phyloP scores from a whole-genome alignment of 352 stramenopile genomes.

The Peronospora destructor region DNA sequence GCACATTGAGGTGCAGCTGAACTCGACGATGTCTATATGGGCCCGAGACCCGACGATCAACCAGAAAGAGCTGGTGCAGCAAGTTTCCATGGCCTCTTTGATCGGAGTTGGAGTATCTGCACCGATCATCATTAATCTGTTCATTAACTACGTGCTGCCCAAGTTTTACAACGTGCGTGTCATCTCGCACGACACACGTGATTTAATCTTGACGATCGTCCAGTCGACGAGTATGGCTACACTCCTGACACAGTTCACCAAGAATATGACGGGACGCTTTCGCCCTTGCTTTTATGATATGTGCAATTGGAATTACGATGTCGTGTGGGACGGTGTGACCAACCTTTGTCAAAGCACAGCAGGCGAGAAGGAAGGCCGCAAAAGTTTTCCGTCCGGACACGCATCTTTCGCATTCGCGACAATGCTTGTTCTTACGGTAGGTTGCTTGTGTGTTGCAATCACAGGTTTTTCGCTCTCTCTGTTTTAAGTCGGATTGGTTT shows the following conservation, averaged over 20 bases:
- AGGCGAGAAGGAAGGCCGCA: slow-evolving; percentile 67
- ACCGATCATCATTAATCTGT: slow-evolving; percentile 48
- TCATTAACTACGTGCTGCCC: slow-evolving; percentile 59
- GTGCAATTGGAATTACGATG: slow-evolving; percentile 67
- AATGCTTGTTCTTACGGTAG: slow-evolving; percentile 73
- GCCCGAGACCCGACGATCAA: slow-evolving; percentile 52
- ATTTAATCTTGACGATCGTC: slow-evolving; percentile 67
- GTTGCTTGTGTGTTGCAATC: background rate
- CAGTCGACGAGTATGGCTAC: slow-evolving; percentile 51
- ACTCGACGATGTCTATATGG: slow-evolving; percentile 38
- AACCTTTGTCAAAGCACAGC: slow-evolving; percentile 54
- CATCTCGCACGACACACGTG: slow-evolving; percentile 71
- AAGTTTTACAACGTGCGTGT: slow-evolving; percentile 46
- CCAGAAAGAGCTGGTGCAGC: slow-evolving; percentile 45
- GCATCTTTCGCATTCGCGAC: slow-evolving; percentile 73
- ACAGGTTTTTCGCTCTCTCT: background rate
- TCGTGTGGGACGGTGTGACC: slow-evolving; percentile 62
- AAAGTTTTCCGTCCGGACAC: slow-evolving; percentile 79
- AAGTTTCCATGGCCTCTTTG: slow-evolving; percentile 55
- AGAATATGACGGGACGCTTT: slow-evolving; percentile 75
- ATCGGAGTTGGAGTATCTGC: slow-evolving; percentile 29
- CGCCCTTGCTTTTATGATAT: slow-evolving; percentile 82
- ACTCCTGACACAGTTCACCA: slow-evolving; percentile 71
- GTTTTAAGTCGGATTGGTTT: slow-evolving; percentile 10
- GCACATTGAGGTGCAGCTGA: slow-evolving; percentile 44